A percentile compares a stretch with the other conserved stretches of the same genome.
Evolutionary conservation across 257 asterid genomes (phyloP).

Genomic region (Solanum boliviense): DNA sequence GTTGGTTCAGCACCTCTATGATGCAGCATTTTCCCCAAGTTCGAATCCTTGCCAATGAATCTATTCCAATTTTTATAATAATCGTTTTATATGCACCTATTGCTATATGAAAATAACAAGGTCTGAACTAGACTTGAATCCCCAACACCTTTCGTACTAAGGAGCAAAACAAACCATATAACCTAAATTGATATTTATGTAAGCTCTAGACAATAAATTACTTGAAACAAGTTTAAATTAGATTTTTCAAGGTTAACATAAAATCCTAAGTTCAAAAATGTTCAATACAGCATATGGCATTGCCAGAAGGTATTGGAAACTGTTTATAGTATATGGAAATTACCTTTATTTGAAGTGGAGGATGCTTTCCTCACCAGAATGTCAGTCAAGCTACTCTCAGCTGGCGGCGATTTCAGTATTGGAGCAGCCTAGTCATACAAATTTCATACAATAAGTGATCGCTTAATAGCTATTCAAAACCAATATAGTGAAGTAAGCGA

Average conservation of each 20-base stretch:
- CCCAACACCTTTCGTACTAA: not conserved
- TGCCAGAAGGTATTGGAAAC: not conserved
- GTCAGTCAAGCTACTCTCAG: conserved; percentile 79
- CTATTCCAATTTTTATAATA: not conserved
- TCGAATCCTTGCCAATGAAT: not conserved
- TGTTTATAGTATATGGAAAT: not conserved
- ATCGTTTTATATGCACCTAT: not conserved
- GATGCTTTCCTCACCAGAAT: conserved; percentile 61
- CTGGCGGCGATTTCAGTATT: conserved; percentile 58
- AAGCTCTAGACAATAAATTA: not conserved
- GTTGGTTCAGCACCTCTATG: not conserved
- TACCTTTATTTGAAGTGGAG: conserved; percentile 63
- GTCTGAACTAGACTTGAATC: not conserved
- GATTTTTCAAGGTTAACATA: not conserved
- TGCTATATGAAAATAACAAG: not conserved
- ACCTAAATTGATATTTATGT: not conserved
- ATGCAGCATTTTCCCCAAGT: not conserved
- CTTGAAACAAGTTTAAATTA: not conserved
- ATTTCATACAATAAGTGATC: not conserved
- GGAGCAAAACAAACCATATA: not conserved
- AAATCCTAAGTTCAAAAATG: not conserved
- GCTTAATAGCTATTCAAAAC: not conserved
- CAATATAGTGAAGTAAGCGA: not conserved
- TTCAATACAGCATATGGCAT: not conserved
- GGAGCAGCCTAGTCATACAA: conserved; percentile 53